These are phyloP conservation scores for Apiospora aurea DNA, from an alignment of 2,329 filamentous ascomycete genomes.

Conservation along the genomic window DNA sequence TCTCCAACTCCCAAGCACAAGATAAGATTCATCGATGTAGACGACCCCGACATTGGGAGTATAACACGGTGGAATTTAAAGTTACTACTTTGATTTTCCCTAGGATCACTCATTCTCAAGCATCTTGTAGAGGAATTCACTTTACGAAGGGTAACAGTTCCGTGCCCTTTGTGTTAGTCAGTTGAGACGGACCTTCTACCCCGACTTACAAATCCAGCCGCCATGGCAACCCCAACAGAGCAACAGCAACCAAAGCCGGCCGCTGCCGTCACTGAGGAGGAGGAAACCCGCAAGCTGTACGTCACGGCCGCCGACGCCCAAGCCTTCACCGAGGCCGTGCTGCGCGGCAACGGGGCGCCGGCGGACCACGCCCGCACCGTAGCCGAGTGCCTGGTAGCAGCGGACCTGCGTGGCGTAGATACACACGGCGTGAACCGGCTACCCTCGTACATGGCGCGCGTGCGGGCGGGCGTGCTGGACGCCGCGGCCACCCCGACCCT, in stretches of 20 bases:
- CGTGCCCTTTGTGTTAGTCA: not conserved
- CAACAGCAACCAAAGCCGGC: not conserved
- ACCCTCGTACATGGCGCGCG: constrained; percentile 77
- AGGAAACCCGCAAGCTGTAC: constrained; percentile 37
- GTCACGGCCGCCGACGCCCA: constrained; percentile 49
- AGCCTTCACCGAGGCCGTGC: constrained; percentile 60
- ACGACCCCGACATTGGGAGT: not conserved
- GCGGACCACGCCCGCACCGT: constrained; percentile 65
- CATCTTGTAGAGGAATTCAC: not conserved
- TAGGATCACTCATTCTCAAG: not conserved
- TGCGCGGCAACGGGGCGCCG: constrained; percentile 67
- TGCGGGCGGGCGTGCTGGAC: constrained; percentile 73
- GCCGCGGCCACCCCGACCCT: constrained; percentile 65
- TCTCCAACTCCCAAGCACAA: not conserved
- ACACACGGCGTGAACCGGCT: constrained; percentile 82
- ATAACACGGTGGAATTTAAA: not conserved
- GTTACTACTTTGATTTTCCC: not conserved
- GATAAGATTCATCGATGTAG: not conserved
- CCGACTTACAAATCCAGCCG: not conserved
- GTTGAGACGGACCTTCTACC: not conserved
- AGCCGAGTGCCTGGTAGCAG: constrained; percentile 73
- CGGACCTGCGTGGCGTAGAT: constrained; percentile 80
- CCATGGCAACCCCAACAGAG: not conserved
- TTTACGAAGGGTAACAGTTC: not conserved
- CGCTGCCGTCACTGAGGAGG: not conserved